These are phyloP conservation scores for Zasmidium angulare DNA, from an alignment of 2,329 filamentous ascomycete species.

Conservation along the genomic window DNA sequence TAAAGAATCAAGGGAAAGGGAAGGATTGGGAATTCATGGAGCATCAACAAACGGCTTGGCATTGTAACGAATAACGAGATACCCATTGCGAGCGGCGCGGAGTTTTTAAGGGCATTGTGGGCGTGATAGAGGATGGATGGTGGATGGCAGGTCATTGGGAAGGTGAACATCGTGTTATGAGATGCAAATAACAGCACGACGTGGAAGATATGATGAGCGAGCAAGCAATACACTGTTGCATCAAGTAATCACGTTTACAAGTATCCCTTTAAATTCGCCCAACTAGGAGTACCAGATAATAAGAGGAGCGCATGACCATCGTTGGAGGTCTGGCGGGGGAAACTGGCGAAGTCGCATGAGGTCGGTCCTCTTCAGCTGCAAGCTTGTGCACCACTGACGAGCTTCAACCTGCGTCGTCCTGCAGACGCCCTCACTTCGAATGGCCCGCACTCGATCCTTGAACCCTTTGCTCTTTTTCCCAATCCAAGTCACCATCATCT, in stretches of 20 bases:
- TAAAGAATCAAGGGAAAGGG: neutral
- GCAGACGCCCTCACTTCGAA: conserved; percentile 4
- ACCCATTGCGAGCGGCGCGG: neutral
- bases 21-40: neutral
- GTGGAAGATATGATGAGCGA: too few species aligned
- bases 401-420: neutral
- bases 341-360: neutral
- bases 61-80: neutral
- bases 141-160: too few species aligned
- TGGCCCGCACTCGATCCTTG: conserved; percentile 26
- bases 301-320: too few species aligned
- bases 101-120: neutral
- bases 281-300: too few species aligned
- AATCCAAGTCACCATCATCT: conserved; percentile 77
- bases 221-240: too few species aligned
- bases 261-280: too few species aligned
- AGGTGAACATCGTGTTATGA: too few species aligned
- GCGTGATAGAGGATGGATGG: neutral
- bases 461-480: conserved; percentile 72
- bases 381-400: neutral
- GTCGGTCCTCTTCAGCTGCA: neutral
- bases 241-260: too few species aligned
- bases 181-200: too few species aligned
- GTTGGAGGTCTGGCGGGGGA: too few species aligned
- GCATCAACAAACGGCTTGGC: neutral